Evolutionary conservation across 164 flowering plant species (phyloP).

Genomic region (Stephania cephalantha): DNA sequence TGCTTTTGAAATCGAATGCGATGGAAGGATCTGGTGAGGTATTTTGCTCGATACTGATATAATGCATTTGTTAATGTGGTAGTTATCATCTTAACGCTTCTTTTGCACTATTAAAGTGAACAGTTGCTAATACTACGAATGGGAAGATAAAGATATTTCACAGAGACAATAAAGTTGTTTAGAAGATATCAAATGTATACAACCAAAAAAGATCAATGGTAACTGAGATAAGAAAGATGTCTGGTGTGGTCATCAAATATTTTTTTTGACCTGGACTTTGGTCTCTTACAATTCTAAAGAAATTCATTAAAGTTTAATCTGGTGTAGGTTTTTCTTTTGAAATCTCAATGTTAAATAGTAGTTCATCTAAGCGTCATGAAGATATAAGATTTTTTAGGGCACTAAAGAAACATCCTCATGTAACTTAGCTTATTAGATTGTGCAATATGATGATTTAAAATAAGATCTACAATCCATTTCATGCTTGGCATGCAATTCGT

Average conservation of each 20-base stretch:
- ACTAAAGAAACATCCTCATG: no score
- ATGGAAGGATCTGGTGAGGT: constrained; percentile 41
- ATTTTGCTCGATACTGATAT: constrained; percentile 5
- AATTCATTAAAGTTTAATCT: no score
- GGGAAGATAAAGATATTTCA: background rate
- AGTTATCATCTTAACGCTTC: background rate
- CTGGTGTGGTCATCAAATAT: background rate
- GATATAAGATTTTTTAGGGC: no score
- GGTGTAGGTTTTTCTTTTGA: no score
- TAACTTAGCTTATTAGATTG: no score
- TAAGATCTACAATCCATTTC: no score
- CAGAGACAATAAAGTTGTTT: background rate
- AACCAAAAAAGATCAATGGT: background rate
- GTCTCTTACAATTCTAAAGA: no score
- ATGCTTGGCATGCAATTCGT: no score
- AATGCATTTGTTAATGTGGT: background rate
- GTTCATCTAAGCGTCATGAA: no score
- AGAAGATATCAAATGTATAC: background rate
- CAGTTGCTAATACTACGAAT: background rate
- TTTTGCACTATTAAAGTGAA: background rate
- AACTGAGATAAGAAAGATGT: background rate
- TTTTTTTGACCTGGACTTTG: no score
- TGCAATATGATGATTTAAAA: no score
- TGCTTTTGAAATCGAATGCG: constrained; percentile 45
- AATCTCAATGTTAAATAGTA: no score